Conservation (phyloP, 2,329 filamentous ascomycete species). For the Eutypa lata region DNA sequence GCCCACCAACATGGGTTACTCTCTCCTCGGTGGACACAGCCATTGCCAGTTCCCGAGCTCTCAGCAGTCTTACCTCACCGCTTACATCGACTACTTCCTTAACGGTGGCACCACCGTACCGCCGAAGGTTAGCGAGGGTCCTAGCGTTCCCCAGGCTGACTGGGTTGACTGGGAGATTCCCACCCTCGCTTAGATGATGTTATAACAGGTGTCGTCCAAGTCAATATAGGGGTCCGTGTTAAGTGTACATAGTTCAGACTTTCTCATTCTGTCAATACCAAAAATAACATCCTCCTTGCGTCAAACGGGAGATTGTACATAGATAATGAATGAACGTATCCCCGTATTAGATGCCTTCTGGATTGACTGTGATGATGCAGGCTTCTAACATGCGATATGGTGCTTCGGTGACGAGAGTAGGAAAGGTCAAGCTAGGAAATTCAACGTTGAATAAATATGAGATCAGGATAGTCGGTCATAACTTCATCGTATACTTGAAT, state of each 20-base stretch:
- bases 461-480: too few species aligned
- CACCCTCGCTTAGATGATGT: conserved; percentile 25
- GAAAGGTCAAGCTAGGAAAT: neutral
- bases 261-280: neutral
- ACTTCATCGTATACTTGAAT: too few species aligned
- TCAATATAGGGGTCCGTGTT: conserved; percentile 8
- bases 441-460: neutral
- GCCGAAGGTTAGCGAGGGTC: conserved; percentile 34
- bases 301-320: neutral
- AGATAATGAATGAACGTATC: neutral
- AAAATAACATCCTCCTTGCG: neutral
- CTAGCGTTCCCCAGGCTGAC: conserved; percentile 33
- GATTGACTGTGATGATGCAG: too few species aligned
- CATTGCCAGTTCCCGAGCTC: conserved; percentile 55
- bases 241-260: neutral
- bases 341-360: neutral
- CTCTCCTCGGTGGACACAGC: conserved; percentile 49
- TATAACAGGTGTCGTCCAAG: neutral
- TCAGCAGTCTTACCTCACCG: conserved; percentile 48
- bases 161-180: conserved; percentile 42
- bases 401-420: neutral
- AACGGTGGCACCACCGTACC: conserved; percentile 33
- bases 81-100: conserved; percentile 55
- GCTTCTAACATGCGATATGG: too few species aligned
- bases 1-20: conserved; percentile 55